A percentile compares a stretch with the other conserved stretches of the same genome.
Conservation (phyloP, 495 filamentous ascomycete species). For the Platismatia glauca region DNA sequence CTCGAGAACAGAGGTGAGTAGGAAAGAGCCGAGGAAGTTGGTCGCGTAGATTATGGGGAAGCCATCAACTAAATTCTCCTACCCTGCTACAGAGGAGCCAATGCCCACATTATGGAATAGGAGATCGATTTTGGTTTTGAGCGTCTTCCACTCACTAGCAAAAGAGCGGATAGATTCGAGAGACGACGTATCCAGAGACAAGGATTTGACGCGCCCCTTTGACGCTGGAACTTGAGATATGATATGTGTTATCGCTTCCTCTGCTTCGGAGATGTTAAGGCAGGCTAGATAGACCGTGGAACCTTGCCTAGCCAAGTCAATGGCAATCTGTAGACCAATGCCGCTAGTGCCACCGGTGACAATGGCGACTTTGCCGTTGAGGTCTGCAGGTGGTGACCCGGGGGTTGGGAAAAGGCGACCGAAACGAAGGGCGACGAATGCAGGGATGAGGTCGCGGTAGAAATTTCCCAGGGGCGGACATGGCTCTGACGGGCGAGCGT, state of each 20-base stretch:
- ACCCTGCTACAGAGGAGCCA: not conserved
- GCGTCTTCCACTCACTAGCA: not conserved
- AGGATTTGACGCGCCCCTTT: not conserved
- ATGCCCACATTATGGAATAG: constrained; percentile 16
- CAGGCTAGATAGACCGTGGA: constrained; percentile 24
- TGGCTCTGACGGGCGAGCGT: too few species aligned
- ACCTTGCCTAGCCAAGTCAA: constrained; percentile 19
- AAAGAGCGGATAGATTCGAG: constrained; percentile 2
- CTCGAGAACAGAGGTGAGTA: constrained; percentile 12
- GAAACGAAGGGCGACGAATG: not conserved
- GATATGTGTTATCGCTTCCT: constrained; percentile 5
- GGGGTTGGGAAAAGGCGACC: constrained; percentile 4
- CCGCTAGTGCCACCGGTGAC: constrained; percentile 24
- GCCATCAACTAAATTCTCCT: constrained; percentile 1
- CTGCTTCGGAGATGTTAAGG: constrained; percentile 18
- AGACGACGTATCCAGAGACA: constrained; percentile 3
- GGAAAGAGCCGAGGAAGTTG: constrained; percentile 16
- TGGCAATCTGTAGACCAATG: constrained; percentile 23
- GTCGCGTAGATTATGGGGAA: constrained; percentile 7
- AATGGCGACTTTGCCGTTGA: constrained; percentile 22
- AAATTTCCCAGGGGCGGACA: not conserved
- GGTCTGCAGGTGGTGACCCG: constrained; percentile 11
- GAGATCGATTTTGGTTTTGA: constrained; percentile 5
- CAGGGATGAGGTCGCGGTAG: constrained; percentile 4
- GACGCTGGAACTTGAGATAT: not conserved